These are phyloP conservation scores for Exophiala calicioides DNA, from an alignment of 2,329 filamentous ascomycete species.

Conservation along the genomic window DNA sequence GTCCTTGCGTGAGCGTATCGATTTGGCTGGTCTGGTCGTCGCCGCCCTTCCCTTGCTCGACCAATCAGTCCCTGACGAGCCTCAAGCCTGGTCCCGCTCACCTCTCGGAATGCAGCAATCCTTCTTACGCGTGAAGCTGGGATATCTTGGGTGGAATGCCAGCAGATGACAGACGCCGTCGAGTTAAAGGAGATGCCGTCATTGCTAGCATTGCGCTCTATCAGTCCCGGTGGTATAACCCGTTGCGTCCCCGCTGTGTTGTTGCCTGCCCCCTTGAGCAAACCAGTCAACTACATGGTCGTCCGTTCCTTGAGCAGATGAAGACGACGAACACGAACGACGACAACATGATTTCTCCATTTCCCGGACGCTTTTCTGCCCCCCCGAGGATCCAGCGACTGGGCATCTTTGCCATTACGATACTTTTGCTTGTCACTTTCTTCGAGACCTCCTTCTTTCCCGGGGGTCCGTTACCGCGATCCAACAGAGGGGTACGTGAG, in stretches of 20 bases:
- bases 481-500: slow-evolving; percentile 11
- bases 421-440: slow-evolving; percentile 19
- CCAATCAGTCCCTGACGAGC: too few relatives aligned
- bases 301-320: neutral
- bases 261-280: slow-evolving; percentile 1
- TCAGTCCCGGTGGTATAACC: slow-evolving; percentile 17
- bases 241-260: slow-evolving; percentile 4
- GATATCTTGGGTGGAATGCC: slow-evolving; percentile 19
- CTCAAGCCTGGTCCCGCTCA: slow-evolving; percentile 8
- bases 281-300: neutral
- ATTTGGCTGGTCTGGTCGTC: neutral
- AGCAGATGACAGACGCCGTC: slow-evolving; percentile 11
- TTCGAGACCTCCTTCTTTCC: slow-evolving; percentile 23
- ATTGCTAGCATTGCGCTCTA: slow-evolving; percentile 1
- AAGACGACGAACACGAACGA: neutral
- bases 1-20: neutral
- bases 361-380: slow-evolving; percentile 21
- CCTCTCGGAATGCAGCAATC: slow-evolving; percentile 4
- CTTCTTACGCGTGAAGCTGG: slow-evolving; percentile 15
- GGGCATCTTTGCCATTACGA: slow-evolving; percentile 17
- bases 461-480: slow-evolving; percentile 6
- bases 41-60: neutral
- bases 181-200: slow-evolving; percentile 12
- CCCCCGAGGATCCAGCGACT: slow-evolving; percentile 23
- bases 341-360: slow-evolving; percentile 21